Conservation (phyloP, 306 rosid species). For the Abrus precatorius region DNA sequence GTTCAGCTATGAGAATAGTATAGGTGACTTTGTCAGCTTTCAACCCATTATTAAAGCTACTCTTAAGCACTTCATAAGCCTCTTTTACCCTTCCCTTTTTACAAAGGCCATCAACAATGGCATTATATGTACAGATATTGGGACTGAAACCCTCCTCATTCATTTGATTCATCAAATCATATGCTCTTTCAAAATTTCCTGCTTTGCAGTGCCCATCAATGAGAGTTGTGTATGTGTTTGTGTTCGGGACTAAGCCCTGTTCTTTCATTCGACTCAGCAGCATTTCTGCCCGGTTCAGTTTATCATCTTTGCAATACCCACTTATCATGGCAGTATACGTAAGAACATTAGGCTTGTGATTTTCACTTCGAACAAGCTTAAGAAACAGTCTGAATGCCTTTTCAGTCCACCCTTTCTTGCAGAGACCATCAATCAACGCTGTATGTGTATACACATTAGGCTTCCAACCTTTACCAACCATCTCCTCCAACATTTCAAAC, state of each 20-base stretch:
- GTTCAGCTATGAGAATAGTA: slow-evolving; percentile 80
- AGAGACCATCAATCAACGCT: slow-evolving; percentile 77
- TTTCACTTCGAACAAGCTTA: slow-evolving; percentile 90
- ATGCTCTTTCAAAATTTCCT: slow-evolving; percentile 76
- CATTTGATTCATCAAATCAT: slow-evolving; percentile 75
- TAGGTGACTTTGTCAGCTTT: slow-evolving; percentile 73
- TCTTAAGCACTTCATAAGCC: slow-evolving; percentile 70
- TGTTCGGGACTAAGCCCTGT: slow-evolving; percentile 83
- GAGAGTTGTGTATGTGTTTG: slow-evolving; percentile 79
- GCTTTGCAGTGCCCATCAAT: slow-evolving; percentile 79
- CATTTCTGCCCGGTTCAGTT: slow-evolving; percentile 88
- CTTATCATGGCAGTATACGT: slow-evolving; percentile 91
- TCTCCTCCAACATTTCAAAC: slow-evolving; percentile 98
- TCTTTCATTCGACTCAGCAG: slow-evolving; percentile 84
- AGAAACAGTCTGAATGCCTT: slow-evolving; percentile 90
- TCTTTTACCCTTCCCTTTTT: slow-evolving; percentile 77
- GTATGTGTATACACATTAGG: slow-evolving; percentile 94
- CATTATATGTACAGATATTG: slow-evolving; percentile 80
- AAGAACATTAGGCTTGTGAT: slow-evolving; percentile 79
- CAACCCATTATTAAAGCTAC: slow-evolving; percentile 55
- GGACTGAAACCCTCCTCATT: slow-evolving; percentile 73
- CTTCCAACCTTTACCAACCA: slow-evolving; percentile 91
- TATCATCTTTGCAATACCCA: slow-evolving; percentile 81
- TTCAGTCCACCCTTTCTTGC: slow-evolving; percentile 99
- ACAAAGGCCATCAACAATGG: slow-evolving; percentile 75